Evolutionary conservation across 108 stramenopile genomes (phyloP).

Genomic region (Skeletonema potamos): DNA sequence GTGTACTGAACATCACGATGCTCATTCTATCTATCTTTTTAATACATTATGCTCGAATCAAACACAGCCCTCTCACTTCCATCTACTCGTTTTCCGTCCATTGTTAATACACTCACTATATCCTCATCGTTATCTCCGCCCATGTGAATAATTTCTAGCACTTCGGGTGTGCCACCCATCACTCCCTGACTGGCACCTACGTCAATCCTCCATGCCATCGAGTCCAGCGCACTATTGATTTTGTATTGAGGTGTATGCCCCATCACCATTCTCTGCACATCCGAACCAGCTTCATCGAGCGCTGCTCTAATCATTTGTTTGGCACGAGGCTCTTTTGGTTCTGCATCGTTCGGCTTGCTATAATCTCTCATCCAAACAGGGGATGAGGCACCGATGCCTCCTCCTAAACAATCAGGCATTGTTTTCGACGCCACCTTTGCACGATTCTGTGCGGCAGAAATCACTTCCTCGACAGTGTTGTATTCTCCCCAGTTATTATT

Average conservation of each 20-base stretch:
- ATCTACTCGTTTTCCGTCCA: slow-evolving; percentile 35
- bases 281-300: slow-evolving; percentile 17
- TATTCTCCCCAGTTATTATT: slow-evolving; percentile 55
- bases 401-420: slow-evolving; percentile 66
- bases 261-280: slow-evolving; percentile 75
- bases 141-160: slow-evolving; percentile 69
- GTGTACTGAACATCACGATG: not conserved
- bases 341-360: slow-evolving; percentile 52
- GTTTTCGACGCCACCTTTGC: slow-evolving; percentile 46
- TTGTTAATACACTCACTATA: slow-evolving; percentile 41
- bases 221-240: slow-evolving; percentile 68
- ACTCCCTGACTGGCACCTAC: slow-evolving; percentile 66
- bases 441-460: slow-evolving; percentile 44
- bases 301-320: slow-evolving; percentile 41
- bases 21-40: not conserved
- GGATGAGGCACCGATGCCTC: slow-evolving; percentile 49
- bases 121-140: slow-evolving; percentile 50
- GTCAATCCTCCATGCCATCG: slow-evolving; percentile 79
- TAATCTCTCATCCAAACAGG: slow-evolving; percentile 86
- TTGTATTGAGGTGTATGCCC: slow-evolving; percentile 75
- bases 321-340: slow-evolving; percentile 44
- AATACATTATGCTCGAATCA: slow-evolving; percentile 3
- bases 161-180: slow-evolving; percentile 67
- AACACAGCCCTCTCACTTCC: slow-evolving; percentile 36
- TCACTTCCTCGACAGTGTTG: slow-evolving; percentile 50